Conservation (phyloP, 73 alveolate genomes). For the Diophrys sp. region DNA sequence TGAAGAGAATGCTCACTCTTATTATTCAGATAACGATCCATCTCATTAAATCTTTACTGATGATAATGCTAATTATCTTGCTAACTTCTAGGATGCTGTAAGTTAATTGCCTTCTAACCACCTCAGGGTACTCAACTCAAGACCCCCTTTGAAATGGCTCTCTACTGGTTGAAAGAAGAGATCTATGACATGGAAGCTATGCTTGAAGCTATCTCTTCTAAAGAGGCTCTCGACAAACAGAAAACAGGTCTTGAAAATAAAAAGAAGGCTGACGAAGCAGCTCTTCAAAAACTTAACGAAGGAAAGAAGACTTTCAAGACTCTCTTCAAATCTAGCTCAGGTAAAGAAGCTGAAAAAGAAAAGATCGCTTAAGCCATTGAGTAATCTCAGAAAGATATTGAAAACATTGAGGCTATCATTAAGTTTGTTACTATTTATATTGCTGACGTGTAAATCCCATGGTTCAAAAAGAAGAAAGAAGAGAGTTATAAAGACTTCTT, state of each 20-base stretch:
- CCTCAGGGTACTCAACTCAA: conserved; percentile 4
- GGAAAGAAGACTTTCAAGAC: conserved; percentile 52
- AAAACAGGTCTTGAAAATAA: conserved; percentile 18
- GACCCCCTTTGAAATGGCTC: conserved; percentile 3
- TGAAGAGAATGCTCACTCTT: conserved; percentile 13
- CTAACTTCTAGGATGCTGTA: conserved; percentile 7
- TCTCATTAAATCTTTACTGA: conserved; percentile 1
- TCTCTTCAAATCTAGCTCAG: conserved; percentile 31
- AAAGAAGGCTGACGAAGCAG: conserved; percentile 37
- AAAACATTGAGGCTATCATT: conserved; percentile 15
- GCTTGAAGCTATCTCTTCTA: neutral
- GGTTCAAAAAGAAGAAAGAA: conserved; percentile 37
- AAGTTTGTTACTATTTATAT: conserved; percentile 27
- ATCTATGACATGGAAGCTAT: conserved; percentile 21
- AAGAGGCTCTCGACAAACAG: conserved; percentile 8
- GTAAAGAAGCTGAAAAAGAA: conserved; percentile 31
- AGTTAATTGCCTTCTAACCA: neutral
- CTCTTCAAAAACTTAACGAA: conserved; percentile 27
- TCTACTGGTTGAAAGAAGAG: conserved; percentile 23
- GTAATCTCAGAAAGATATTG: conserved; percentile 36
- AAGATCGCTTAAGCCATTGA: conserved; percentile 17
- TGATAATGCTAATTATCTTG: neutral
- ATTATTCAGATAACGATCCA: neutral
- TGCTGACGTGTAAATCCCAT: conserved; percentile 33
- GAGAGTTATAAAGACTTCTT: conserved; percentile 30